Evolutionary conservation across 1,284 basidiomycete genomes (phyloP), one percentile per base, ranked within the genome.

Genomic region (Malassezia vespertilionis): DNA sequence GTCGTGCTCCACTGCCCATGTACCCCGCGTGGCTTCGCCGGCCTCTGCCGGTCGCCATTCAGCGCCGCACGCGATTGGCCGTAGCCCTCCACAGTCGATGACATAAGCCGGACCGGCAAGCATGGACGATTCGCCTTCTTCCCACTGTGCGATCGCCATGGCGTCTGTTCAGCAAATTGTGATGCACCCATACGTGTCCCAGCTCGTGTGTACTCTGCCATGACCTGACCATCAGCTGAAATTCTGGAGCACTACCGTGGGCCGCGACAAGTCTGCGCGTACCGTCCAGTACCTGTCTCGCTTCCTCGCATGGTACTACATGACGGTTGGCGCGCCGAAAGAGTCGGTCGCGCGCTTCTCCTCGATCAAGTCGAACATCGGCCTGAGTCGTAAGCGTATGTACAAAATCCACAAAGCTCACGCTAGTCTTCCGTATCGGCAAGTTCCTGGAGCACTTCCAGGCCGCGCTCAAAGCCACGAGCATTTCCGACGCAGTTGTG

Each of bases 361-460:
- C 4, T 71, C 72, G 15, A 65, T 74, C 61, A 75, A 75, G 65
- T 71, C 69, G 42, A 65, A 66, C 39, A 58, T 75, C 21, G 73
- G 58, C 32, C 63, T 72, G 24, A 72, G 71, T 39, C 65, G 74
- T 37, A 75, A 75, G 63, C 68, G 72, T 73, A 46, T 39, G 71
- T 30, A 17, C 23, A 22, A 7, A 15, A 10, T 8, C 12, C 31
- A 6, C 12, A 4, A 5, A 5, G 20, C 40, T 23, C 10, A 28
- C 20, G 4, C 7, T 64, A 93, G 89, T 95, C 41, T 78, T 96
- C 78, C 80, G 91, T 17, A 76, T 96, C 43, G 87, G 89, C 63
- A 93, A 95, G 73, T 89, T 89, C 23, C 63, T 93, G 54, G 91
- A 97, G 71, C 88, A 95, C 74, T 77, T 93, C 15, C 93, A 97